Base-by-base conservation (phyloP, 208 protist species). In the Leishmania mexicana region DNA sequence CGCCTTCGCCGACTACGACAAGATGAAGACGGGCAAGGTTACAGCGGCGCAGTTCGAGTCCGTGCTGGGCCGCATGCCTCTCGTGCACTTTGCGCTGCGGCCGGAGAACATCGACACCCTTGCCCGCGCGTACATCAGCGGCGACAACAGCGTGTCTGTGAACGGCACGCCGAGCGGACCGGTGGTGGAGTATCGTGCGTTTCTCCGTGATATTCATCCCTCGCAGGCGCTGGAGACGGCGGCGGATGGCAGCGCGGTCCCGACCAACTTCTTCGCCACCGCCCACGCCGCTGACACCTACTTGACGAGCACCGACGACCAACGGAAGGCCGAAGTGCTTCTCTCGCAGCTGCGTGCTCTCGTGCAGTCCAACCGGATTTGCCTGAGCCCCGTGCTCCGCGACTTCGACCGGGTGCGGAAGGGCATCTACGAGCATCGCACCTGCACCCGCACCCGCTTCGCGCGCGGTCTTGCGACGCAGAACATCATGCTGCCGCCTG, bases 321-420 rank as follows among this genome's bases (percentile, higher is more conserved):
- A 81, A 15, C 72, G 71, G 3, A 89, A 89, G 80, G 79, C 85
- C 13, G 86, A 81, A 17, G 71, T 79, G 13, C 80, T 97, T 38
- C 73, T 98, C 28, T 80, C 87, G 1, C 84, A 89, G 19, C 83
- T 98, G n/a, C 87, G 89, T 24, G 79, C 80, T 17, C 76, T 92
- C 45, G 86, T 97, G 42, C 67, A 77, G n/a, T 85, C 92, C 13
- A 92, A 94, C 54, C 93, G 96, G 45, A 96, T 98, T 78, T 86
- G 89, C 65, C 76, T 98, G 11, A 95, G 87, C 40, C 96, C 94
- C 17, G 90, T 94, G 4, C 88, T 98, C 31, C 93, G 95, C 24
- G 96, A 98, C 83, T 97, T 97, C 79, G 96, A 98, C 78, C 91
- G 93, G 21, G 93, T 91, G 71, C 81, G 85, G 24, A 97, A 96